Percentiles rank a stretch among this genome's conserved stretches.
Evolutionary conservation across 352 stramenopile genomes (phyloP).

Genomic region (Globisporangium spiculum): DNA sequence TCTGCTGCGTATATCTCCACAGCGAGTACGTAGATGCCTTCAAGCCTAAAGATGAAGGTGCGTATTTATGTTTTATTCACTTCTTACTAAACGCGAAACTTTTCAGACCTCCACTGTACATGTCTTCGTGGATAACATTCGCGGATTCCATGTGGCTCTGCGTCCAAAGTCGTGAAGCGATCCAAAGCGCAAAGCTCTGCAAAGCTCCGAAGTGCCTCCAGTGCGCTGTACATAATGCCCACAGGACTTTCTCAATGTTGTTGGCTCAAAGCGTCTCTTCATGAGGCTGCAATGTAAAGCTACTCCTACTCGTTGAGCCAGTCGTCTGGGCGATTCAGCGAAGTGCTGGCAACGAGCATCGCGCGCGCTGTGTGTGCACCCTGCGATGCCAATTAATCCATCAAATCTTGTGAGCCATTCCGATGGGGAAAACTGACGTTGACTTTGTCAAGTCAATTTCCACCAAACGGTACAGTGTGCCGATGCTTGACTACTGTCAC

Average conservation of each 20-base stretch:
- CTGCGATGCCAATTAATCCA: too few relatives aligned
- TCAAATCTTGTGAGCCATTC: conserved; percentile 1
- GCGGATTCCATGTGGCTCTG: neutral
- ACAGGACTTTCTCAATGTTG: neutral
- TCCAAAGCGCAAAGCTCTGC: neutral
- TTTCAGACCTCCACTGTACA: neutral
- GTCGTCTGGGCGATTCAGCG: neutral
- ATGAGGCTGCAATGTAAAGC: neutral
- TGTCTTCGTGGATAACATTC: neutral
- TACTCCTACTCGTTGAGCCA: neutral
- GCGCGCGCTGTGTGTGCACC: neutral
- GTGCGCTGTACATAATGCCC: neutral
- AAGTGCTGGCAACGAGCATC: neutral
- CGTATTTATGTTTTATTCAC: neutral
- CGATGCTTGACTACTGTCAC: neutral
- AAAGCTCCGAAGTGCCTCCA: neutral
- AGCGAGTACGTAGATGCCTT: neutral
- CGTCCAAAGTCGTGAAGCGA: neutral
- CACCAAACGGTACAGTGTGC: neutral
- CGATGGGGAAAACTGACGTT: neutral
- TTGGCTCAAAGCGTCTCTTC: neutral
- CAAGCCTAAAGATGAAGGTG: neutral
- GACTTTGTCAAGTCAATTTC: neutral
- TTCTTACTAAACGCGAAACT: neutral
- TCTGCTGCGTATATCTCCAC: neutral